phyloP scores from a whole-genome alignment of 2,329 filamentous ascomycete species.

The Aspergillus proliferans region DNA sequence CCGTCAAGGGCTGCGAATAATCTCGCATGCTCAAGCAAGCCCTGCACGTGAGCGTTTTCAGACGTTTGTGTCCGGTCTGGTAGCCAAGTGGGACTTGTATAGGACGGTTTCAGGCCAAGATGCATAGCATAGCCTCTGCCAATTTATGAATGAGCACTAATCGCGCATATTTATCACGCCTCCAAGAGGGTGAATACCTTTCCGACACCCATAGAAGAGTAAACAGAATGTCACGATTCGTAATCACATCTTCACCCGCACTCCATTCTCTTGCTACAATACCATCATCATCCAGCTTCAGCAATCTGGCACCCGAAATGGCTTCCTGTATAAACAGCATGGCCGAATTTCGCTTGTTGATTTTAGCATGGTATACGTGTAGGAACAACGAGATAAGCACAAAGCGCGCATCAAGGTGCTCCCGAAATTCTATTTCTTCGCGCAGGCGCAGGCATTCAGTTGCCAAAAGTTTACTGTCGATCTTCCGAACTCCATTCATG shows the following conservation, averaged over 20 bases:
- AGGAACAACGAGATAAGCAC: conserved; percentile 25
- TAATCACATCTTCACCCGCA: conserved; percentile 10
- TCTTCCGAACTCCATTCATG: not conserved
- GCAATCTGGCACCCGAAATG: conserved; percentile 15
- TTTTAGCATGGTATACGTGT: conserved; percentile 28
- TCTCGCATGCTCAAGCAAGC: conserved; percentile 18
- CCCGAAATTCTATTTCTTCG: conserved; percentile 9
- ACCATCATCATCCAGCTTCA: conserved; percentile 15
- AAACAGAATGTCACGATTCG: conserved; percentile 21
- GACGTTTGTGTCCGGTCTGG: conserved; percentile 1
- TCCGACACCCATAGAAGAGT: conserved; percentile 26
- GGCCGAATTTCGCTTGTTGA: conserved; percentile 21
- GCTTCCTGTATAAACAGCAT: conserved; percentile 28
- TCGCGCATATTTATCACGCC: too few relatives aligned
- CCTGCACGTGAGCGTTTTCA: conserved; percentile 15
- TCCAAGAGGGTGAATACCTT: conserved; percentile 10
- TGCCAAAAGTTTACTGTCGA: conserved; percentile 17
- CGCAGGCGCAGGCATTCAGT: conserved; percentile 19
- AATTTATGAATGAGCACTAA: too few relatives aligned
- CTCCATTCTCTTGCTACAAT: not conserved
- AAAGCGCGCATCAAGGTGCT: conserved; percentile 14
- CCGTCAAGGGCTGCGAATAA: conserved; percentile 21
- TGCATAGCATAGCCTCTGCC: conserved; percentile 25
- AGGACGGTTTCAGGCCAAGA: conserved; percentile 22
- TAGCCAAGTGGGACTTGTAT: conserved; percentile 9